A percentile compares a stretch with the other conserved stretches of the same genome.
These are phyloP conservation scores for Pseudohyphozyma bogoriensis DNA, from an alignment of 768 basidiomycete species.

Conservation along the genomic window DNA sequence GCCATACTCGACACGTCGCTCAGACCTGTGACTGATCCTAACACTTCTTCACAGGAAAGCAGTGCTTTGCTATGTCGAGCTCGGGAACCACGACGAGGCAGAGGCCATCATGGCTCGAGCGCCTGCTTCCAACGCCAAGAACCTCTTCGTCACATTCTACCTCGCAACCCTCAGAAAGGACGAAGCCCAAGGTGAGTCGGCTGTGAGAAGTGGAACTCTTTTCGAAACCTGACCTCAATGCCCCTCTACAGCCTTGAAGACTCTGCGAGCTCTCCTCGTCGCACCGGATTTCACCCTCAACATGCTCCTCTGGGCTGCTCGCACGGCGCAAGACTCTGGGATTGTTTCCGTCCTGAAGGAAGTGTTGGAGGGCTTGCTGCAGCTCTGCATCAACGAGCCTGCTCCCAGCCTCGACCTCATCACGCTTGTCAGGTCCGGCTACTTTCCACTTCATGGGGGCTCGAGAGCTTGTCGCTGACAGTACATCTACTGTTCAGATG, in stretches of 20 bases:
- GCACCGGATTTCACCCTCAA: conserved; percentile 7
- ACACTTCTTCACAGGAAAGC: background rate
- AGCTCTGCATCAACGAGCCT: too few relatives aligned
- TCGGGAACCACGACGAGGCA: background rate
- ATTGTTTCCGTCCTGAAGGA: background rate
- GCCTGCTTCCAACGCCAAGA: background rate
- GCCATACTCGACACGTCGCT: background rate
- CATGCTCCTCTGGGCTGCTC: conserved; percentile 7
- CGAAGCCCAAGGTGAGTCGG: background rate
- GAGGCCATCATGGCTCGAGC: background rate
- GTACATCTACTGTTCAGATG: background rate
- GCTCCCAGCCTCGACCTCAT: background rate
- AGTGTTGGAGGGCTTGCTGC: background rate
- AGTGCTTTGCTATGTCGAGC: background rate
- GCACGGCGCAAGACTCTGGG: background rate
- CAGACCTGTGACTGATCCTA: background rate
- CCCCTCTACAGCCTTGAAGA: background rate
- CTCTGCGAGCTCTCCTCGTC: background rate
- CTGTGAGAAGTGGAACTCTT: too few relatives aligned
- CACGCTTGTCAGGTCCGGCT: background rate
- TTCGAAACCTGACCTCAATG: background rate
- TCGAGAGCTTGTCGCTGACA: too few relatives aligned
- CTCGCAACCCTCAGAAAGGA: background rate
- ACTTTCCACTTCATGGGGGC: too few relatives aligned
- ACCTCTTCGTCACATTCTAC: conserved; percentile 13